phyloP scores from a whole-genome alignment of 129 eudicot genomes.

The Flaveria sonorensis region DNA sequence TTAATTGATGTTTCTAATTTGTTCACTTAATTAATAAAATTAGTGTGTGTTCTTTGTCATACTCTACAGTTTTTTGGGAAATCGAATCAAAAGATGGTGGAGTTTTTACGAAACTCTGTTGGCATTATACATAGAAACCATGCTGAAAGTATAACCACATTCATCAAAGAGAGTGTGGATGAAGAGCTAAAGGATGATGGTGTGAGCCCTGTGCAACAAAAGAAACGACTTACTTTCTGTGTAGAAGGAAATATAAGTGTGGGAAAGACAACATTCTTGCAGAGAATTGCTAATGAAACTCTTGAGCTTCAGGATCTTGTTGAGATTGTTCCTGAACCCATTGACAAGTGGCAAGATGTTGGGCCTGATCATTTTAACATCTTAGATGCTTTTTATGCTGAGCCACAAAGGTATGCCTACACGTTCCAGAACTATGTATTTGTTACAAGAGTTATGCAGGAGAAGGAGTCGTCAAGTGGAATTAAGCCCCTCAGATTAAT shows the following conservation, averaged over 20 bases:
- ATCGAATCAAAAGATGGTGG: conserved; percentile 85
- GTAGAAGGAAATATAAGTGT: conserved; percentile 97
- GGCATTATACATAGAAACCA: conserved; percentile 89
- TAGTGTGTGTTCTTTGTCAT: neutral
- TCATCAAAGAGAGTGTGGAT: conserved; percentile 82
- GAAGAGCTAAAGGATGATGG: conserved; percentile 66
- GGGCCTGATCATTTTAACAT: conserved; percentile 90
- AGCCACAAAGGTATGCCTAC: conserved; percentile 87
- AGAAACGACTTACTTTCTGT: conserved; percentile 76
- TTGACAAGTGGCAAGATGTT: conserved; percentile 92
- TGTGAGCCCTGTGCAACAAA: conserved; percentile 35
- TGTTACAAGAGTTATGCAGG: conserved; percentile 95
- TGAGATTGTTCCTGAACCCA: conserved; percentile 91
- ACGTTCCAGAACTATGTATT: conserved; percentile 94
- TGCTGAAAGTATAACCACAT: conserved; percentile 91
- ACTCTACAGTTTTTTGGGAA: conserved; percentile 68
- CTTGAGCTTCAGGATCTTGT: conserved; percentile 92
- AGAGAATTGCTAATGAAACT: conserved; percentile 92
- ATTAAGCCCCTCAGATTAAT: conserved; percentile 85
- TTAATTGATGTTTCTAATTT: neutral
- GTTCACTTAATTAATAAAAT: neutral
- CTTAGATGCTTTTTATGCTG: conserved; percentile 85
- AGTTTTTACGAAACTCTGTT: conserved; percentile 71
- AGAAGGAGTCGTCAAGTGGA: conserved; percentile 86
- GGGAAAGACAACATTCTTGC: conserved; percentile 84